A percentile compares a stretch with the other conserved stretches of the same genome.
phyloP scores from a whole-genome alignment of 108 stramenopile genomes.

The Cyclotella atomus region DNA sequence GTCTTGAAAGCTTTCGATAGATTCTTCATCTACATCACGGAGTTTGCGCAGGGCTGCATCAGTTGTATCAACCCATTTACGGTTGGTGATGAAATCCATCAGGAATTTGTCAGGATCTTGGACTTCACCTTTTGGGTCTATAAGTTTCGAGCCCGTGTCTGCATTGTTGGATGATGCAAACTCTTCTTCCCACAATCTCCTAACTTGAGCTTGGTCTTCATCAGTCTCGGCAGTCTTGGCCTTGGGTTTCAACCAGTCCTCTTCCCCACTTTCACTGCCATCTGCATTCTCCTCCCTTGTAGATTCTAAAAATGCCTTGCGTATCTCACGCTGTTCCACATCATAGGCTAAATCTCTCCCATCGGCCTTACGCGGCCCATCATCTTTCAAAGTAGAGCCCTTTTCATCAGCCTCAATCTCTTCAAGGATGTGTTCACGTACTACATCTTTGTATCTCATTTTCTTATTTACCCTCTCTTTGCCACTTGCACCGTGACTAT shows the following conservation, averaged over 20 bases:
- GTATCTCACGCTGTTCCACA: slow-evolving; percentile 86
- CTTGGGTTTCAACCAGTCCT: slow-evolving; percentile 49
- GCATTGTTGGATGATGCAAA: slow-evolving; percentile 51
- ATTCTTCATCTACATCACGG: slow-evolving; percentile 42
- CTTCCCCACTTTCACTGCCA: slow-evolving; percentile 26
- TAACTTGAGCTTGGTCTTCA: slow-evolving; percentile 61
- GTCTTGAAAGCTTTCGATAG: slow-evolving; percentile 86
- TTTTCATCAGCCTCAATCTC: slow-evolving; percentile 61
- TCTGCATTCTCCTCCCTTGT: slow-evolving; percentile 47
- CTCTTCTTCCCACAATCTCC: slow-evolving; percentile 64
- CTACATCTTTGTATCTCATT: slow-evolving; percentile 92
- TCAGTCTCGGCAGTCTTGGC: slow-evolving; percentile 1
- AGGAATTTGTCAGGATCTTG: slow-evolving; percentile 88
- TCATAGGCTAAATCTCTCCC: slow-evolving; percentile 84
- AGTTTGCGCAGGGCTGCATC: slow-evolving; percentile 14
- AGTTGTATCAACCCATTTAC: slow-evolving; percentile 73
- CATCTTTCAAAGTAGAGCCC: neutral
- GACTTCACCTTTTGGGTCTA: slow-evolving; percentile 91
- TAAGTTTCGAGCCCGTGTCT: slow-evolving; percentile 19
- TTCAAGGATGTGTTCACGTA: slow-evolving; percentile 94
- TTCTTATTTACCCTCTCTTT: slow-evolving; percentile 19
- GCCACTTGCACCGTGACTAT: slow-evolving; percentile 22
- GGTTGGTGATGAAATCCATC: slow-evolving; percentile 82
- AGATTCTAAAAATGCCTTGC: slow-evolving; percentile 82
- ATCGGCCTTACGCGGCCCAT: neutral